Evolutionary conservation across 208 protist genomes (phyloP), one percentile per base, ranked within the genome.

Genomic region (Tritrichomonas foetus): DNA sequence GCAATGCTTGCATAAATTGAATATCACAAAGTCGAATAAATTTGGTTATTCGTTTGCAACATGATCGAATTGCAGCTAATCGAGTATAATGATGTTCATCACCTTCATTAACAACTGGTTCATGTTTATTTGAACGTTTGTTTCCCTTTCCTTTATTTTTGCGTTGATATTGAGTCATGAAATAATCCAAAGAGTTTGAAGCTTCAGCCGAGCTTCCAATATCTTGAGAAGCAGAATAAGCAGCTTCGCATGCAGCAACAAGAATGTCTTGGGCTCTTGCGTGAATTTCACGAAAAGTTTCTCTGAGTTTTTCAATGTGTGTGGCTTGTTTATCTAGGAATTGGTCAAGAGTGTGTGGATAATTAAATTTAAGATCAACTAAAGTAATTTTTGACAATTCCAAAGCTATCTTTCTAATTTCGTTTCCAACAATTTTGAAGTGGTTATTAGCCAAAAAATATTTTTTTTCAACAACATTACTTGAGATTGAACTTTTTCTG

Each of bases 41-140:
- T 82, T 82, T 82, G 30, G 74, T 82, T 20, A 82, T 82, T 50
- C 74, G 33, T 11, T 41, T 20, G 74, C 74, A 82, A 14, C 33
- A 50, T 30, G 74, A 82, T 27, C 74, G 33, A 27, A 82, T 82
- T 82, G 74, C 41, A 8, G 74, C 74, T 50, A 82, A 82, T 82
- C 74, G 47, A n/a, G 74, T 82, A 27, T 47, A 82, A 82, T 82
- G 74, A 16, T 82, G 74, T 27, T 30, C 74, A 82, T 82, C 74
- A 8, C 74, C 41, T 50, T 82, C 74, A 30, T 14, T 41, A 30
- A 39, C 33, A 0, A 82, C 30, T 30, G n/a, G 41, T 30, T 82
- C 74, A 22, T 82, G 20, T 39, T 82, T 82, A 27, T 49, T 82
- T 0, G 74, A 20, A 30, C 41, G 33, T 3, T 39, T 36, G 74